phyloP scores from a whole-genome alignment of 2,329 filamentous ascomycete species.

The Hypomyces perniciosus region DNA sequence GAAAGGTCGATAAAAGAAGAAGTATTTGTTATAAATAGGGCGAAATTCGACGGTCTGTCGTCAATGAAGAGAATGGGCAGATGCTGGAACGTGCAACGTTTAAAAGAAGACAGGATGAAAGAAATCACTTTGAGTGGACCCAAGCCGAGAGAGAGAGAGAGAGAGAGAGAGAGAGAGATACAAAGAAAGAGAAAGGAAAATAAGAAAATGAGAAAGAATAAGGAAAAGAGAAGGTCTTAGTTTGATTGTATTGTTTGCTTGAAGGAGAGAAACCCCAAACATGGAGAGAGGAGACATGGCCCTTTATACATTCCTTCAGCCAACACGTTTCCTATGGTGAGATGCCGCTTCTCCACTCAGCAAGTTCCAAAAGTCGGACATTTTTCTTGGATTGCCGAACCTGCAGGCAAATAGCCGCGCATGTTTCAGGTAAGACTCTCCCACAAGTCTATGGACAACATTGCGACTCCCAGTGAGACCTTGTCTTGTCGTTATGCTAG shows the following conservation, averaged over 20 bases:
- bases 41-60: background rate
- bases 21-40: background rate
- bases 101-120: slow-evolving; percentile 20
- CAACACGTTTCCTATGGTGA: too few species aligned
- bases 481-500: too few species aligned
- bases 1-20: slow-evolving; percentile 9
- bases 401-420: background rate
- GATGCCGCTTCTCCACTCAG: too few species aligned
- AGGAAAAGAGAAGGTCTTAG: slow-evolving; percentile 2
- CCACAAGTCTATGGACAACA: background rate
- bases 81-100: background rate
- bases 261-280: background rate
- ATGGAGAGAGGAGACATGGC: background rate
- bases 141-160: slow-evolving; percentile 19
- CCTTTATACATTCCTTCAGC: slow-evolving; percentile 1
- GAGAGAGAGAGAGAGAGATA: slow-evolving; percentile 17
- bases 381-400: too few species aligned
- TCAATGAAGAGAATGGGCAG: slow-evolving; percentile 7
- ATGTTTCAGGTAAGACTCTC: background rate
- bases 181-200: slow-evolving; percentile 13
- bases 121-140: slow-evolving; percentile 19
- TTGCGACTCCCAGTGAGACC: too few species aligned
- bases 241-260: background rate
- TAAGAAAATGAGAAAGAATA: background rate
- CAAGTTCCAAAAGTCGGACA: too few species aligned